These are phyloP conservation scores for Wickerhamomyces bisporus DNA, from an alignment of 805 yeast species.

Conservation along the genomic window DNA sequence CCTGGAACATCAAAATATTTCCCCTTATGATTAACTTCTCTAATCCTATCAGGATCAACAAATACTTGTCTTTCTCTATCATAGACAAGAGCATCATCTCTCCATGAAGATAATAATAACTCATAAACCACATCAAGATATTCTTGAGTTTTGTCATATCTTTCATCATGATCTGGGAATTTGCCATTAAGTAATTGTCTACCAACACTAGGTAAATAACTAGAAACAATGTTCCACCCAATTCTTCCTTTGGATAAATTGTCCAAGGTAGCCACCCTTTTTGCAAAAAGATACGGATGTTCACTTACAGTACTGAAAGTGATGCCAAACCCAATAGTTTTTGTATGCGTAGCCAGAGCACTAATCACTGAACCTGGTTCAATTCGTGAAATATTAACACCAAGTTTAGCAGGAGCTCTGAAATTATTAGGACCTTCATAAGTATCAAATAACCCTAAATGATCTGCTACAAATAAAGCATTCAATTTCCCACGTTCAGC, in stretches of 20 bases:
- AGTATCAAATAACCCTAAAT: slow-evolving; percentile 32
- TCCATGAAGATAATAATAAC: slow-evolving; percentile 33
- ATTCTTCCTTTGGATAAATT: slow-evolving; percentile 36
- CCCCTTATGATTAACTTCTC: slow-evolving; percentile 35
- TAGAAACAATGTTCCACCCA: slow-evolving; percentile 40
- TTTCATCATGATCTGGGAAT: slow-evolving; percentile 33
- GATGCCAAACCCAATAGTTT: slow-evolving; percentile 31
- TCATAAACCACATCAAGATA: slow-evolving; percentile 33
- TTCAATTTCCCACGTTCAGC: slow-evolving; percentile 33
- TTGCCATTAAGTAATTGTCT: slow-evolving; percentile 30
- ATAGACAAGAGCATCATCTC: slow-evolving; percentile 28
- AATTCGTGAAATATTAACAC: slow-evolving; percentile 28
- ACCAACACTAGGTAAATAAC: slow-evolving; percentile 34
- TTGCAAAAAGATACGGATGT: slow-evolving; percentile 34
- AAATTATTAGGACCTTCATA: slow-evolving; percentile 30
- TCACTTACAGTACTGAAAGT: slow-evolving; percentile 36
- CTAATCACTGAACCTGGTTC: slow-evolving; percentile 34
- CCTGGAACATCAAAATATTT: slow-evolving; percentile 26
- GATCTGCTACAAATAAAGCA: slow-evolving; percentile 34
- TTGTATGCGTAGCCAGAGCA: slow-evolving; percentile 35
- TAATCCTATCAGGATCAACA: slow-evolving; percentile 31
- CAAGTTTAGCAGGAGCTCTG: slow-evolving; percentile 26
- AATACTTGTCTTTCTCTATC: slow-evolving; percentile 20
- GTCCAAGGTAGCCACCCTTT: slow-evolving; percentile 36
- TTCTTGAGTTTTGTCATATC: slow-evolving; percentile 34